phyloP scores from a whole-genome alignment of 2,329 filamentous ascomycete genomes.

The Cordyceps pruinosa region DNA sequence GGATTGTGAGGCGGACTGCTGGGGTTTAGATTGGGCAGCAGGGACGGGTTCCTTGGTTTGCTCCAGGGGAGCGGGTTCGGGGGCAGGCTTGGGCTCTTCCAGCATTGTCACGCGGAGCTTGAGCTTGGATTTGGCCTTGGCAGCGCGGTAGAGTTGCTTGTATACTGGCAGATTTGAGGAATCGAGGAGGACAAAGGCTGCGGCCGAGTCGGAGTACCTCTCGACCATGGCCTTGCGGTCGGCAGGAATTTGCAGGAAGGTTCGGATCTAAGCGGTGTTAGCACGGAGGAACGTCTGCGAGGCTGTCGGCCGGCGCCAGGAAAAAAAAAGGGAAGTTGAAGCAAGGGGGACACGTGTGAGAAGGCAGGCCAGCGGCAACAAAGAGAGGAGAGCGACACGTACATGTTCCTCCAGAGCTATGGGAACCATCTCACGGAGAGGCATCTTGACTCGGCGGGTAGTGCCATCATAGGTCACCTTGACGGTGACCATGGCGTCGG shows the following conservation, averaged over 20 bases:
- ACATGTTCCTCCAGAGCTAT: conserved; percentile 76
- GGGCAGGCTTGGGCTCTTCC: conserved; percentile 25
- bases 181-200: conserved; percentile 72
- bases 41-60: conserved; percentile 36
- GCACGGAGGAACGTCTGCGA: not conserved
- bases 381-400: conserved; percentile 33
- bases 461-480: conserved; percentile 74
- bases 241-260: conserved; percentile 28
- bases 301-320: not conserved
- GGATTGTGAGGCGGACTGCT: conserved; percentile 17
- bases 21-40: conserved; percentile 14
- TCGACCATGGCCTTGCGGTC: conserved; percentile 57
- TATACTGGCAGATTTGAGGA: conserved; percentile 73
- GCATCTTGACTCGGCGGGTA: conserved; percentile 81
- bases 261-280: conserved; percentile 26
- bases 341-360: not conserved
- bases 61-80: conserved; percentile 43
- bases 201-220: conserved; percentile 91
- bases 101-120: conserved; percentile 66
- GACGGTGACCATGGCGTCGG: conserved; percentile 57
- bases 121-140: conserved; percentile 97
- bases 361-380: not conserved
- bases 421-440: conserved; percentile 74
- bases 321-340: not conserved
- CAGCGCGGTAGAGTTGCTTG: conserved; percentile 93